Conservation (phyloP, 2,329 filamentous ascomycete genomes). For the Diaporthe australafricana region DNA sequence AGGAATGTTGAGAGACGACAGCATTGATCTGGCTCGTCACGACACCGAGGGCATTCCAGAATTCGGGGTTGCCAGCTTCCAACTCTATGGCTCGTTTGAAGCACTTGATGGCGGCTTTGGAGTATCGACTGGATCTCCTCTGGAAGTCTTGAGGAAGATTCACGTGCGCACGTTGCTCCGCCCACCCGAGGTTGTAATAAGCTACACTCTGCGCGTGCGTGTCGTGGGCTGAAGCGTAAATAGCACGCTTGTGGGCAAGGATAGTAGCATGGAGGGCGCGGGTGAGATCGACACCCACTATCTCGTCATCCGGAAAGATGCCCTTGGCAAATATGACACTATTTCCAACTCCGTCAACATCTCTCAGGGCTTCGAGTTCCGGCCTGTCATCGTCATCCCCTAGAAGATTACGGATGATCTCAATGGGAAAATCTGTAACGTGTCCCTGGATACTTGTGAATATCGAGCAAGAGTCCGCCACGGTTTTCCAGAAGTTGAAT, state of each 20-base stretch:
- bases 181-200: slow-evolving; percentile 97
- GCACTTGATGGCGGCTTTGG: slow-evolving; percentile 85
- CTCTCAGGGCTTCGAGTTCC: slow-evolving; percentile 70
- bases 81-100: slow-evolving; percentile 97
- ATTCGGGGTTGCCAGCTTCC: slow-evolving; percentile 92
- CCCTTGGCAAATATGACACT: slow-evolving; percentile 58
- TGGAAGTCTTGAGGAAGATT: slow-evolving; percentile 66
- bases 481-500: slow-evolving; percentile 95
- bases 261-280: slow-evolving; percentile 78
- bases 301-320: slow-evolving; percentile 59
- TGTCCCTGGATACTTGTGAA: slow-evolving; percentile 83
- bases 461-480: slow-evolving; percentile 88
- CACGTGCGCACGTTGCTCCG: slow-evolving; percentile 83
- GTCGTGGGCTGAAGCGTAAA: slow-evolving; percentile 79
- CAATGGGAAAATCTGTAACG: slow-evolving; percentile 70
- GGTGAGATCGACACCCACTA: slow-evolving; percentile 62
- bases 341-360: slow-evolving; percentile 73
- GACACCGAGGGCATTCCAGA: slow-evolving; percentile 96
- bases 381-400: slow-evolving; percentile 62
- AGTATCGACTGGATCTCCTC: slow-evolving; percentile 73
- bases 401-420: slow-evolving; percentile 70
- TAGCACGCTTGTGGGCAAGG: slow-evolving; percentile 87
- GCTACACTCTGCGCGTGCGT: slow-evolving; percentile 92
- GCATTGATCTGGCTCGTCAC: slow-evolving; percentile 89
- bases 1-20: slow-evolving; percentile 90